Conservation (phyloP, 2,329 filamentous ascomycete species). For the Tetracladium maxilliforme region DNA sequence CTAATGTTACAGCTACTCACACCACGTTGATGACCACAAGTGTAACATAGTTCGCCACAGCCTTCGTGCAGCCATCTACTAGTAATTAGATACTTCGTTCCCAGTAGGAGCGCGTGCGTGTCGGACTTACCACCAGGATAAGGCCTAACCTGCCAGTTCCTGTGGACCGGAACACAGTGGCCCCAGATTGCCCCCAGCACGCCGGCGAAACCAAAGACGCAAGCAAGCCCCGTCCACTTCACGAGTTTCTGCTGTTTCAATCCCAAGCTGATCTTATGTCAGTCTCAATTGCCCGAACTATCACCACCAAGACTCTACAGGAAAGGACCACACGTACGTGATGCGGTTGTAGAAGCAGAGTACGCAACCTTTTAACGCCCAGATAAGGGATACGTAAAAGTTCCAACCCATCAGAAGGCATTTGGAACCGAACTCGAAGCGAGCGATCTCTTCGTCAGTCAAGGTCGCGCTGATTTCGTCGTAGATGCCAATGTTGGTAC, state of each 20-base stretch:
- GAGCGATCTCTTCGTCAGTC: conserved; percentile 12
- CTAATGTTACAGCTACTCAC: conserved; percentile 10
- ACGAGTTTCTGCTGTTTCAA: conserved; percentile 21
- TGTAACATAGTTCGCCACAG: conserved; percentile 19
- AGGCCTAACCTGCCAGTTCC: conserved; percentile 23
- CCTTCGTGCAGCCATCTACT: conserved; percentile 18
- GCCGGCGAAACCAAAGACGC: conserved; percentile 15
- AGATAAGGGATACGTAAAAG: conserved; percentile 24
- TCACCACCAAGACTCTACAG: neutral
- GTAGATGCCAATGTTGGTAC: conserved; percentile 21
- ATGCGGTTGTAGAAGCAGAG: conserved; percentile 26
- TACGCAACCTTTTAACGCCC: conserved; percentile 25
- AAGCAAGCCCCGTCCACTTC: conserved; percentile 16
- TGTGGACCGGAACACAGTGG: conserved; percentile 20
- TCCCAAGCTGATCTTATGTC: conserved; percentile 13
- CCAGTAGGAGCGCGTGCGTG: too few relatives aligned
- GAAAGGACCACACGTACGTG: too few relatives aligned
- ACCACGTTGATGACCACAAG: conserved; percentile 20
- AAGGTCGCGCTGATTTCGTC: conserved; percentile 15
- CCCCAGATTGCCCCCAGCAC: conserved; percentile 18
- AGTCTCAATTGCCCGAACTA: neutral
- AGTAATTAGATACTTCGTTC: too few relatives aligned
- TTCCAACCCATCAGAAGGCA: conserved; percentile 21
- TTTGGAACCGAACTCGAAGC: conserved; percentile 17
- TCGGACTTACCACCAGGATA: conserved; percentile 20